These are phyloP conservation scores for Crucibulum laeve DNA, from an alignment of 768 basidiomycete genomes.

Conservation along the genomic window DNA sequence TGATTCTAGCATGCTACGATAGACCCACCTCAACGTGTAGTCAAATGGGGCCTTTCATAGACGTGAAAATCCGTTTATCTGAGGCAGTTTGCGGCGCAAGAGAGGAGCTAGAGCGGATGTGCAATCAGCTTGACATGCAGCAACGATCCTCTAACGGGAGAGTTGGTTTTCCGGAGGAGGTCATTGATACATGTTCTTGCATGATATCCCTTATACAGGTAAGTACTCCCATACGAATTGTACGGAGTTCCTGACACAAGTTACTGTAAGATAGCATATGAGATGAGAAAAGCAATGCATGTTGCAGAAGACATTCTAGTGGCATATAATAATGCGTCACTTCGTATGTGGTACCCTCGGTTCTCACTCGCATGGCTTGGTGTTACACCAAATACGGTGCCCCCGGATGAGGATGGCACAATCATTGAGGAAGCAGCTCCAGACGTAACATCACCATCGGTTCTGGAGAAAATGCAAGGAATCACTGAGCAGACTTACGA, in stretches of 20 bases:
- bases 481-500: slow-evolving; percentile 20
- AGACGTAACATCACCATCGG: slow-evolving; percentile 18
- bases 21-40: slow-evolving; percentile 7
- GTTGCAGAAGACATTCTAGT: slow-evolving; percentile 23
- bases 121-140: slow-evolving; percentile 23
- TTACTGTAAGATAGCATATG: slow-evolving; percentile 35
- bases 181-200: slow-evolving; percentile 31
- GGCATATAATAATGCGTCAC: slow-evolving; percentile 22
- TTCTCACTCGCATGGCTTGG: slow-evolving; percentile 38
- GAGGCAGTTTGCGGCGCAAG: slow-evolving; percentile 18
- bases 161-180: slow-evolving; percentile 20
- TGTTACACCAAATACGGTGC: slow-evolving; percentile 23
- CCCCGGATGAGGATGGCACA: slow-evolving; percentile 13
- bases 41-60: slow-evolving; percentile 10
- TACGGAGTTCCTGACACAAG: not conserved
- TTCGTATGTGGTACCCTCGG: slow-evolving; percentile 35
- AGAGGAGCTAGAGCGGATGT: slow-evolving; percentile 25
- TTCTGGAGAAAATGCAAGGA: slow-evolving; percentile 25
- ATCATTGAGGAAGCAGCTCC: slow-evolving; percentile 11
- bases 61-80: slow-evolving; percentile 15
- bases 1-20: slow-evolving; percentile 22
- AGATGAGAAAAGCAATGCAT: slow-evolving; percentile 28
- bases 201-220: slow-evolving; percentile 44
- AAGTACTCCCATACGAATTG: not conserved
- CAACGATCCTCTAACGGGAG: slow-evolving; percentile 12